Evolutionary conservation across 176 grass and related monocot genomes (phyloP).

Genomic region (Oryza punctata): DNA sequence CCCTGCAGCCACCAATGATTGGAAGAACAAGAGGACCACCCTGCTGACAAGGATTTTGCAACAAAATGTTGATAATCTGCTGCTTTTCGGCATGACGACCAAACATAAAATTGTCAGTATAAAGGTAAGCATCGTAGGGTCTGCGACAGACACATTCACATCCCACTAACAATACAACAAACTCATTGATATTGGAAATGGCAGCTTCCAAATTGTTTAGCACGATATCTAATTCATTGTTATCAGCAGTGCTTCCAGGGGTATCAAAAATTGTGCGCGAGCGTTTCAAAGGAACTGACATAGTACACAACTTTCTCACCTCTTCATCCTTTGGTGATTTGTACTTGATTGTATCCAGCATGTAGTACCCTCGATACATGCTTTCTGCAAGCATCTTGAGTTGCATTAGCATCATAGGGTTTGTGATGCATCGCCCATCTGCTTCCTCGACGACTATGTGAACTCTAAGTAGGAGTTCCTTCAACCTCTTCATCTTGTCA

Average conservation of each 20-base stretch:
- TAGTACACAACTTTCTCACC: not conserved
- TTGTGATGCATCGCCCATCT: not conserved
- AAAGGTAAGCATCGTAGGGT: not conserved
- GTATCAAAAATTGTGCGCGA: not conserved
- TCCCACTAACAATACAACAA: not conserved
- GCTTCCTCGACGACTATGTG: not conserved
- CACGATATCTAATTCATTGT: not conserved
- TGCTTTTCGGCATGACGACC: not conserved
- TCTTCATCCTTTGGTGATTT: not conserved
- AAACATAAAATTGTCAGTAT: not conserved
- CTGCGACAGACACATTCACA: not conserved
- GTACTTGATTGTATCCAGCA: not conserved
- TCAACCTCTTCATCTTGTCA: not conserved
- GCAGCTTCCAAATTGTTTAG: not conserved
- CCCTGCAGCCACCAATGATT: not conserved
- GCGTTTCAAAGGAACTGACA: not conserved
- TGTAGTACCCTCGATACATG: conserved; percentile 2
- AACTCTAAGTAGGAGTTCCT: not conserved
- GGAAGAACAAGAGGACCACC: not conserved
- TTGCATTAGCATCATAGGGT: not conserved
- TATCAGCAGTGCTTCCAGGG: not conserved
- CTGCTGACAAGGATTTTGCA: not conserved
- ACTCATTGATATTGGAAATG: not conserved
- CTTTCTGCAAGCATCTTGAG: not conserved
- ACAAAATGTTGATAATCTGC: not conserved